Evolutionary conservation across 2,329 filamentous ascomycete species (phyloP), one percentile per base, ranked within the genome.

Genomic region (Myriosclerotinia curreyana): DNA sequence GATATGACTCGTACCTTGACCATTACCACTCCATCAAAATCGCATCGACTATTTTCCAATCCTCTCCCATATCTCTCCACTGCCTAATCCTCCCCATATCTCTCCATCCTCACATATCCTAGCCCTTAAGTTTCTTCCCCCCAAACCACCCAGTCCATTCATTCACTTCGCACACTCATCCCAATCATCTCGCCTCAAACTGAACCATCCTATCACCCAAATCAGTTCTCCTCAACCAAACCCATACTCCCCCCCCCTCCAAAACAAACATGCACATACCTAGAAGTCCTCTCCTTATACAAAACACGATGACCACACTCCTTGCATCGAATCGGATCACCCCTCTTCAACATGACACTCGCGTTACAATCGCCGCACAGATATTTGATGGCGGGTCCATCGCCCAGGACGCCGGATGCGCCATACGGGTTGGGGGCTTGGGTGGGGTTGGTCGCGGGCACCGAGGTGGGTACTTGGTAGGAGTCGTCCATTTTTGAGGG

Each of bases 281-380:
- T 96, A 97, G 52, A 48, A 42, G 95, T 99, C 75, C 95, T 81
- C 85, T 97, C 91, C 85, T 99, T 99, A 80, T 98, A 98, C 70
- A 99, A 79, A 67, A 99, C 92, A 69, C 95, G 88, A 74, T 96
- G 95, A 9, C 95, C 95, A 77, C 95, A 99, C 79, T 93, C 90
- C 77, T 91, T 90, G 82, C 92, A 96, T 36, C 91, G 84, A 70
- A 96, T 94, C 42, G 89, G 87, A 73, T 95, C 91, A 67, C 86
- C 88, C 70, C 88, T 85, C 77, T 89, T 89, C 71, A 96, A 80
- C 22, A 84, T 82, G 52, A 94, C 90, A 71, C 90, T 88, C 67
- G 85, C 82, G 66, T 90, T 91, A 81, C 92, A 96, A 79, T 96
- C 91, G 75, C 91, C 92, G 80, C 91, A 96, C 71, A 86, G 80